phyloP scores from a whole-genome alignment of 176 grass and related monocot genomes.

The Oryza glaberrima region DNA sequence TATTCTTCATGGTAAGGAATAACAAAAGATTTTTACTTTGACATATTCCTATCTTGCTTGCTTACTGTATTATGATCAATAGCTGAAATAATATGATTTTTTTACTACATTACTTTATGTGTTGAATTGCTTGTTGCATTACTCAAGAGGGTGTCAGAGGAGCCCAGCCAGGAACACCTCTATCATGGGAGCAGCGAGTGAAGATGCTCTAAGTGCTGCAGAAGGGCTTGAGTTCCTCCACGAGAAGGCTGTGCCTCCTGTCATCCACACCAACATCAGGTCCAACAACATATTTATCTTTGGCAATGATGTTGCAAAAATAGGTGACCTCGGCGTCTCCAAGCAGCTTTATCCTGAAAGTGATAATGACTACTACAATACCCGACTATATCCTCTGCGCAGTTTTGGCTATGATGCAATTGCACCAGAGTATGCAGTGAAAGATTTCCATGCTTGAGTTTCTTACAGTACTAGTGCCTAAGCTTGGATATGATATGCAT shows the following conservation, averaged over 20 bases:
- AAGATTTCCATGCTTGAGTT: neutral
- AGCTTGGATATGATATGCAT: no score
- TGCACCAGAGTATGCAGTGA: conserved; percentile 56
- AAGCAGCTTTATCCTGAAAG: conserved; percentile 2
- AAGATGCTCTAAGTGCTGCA: conserved; percentile 46
- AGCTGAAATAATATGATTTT: no score
- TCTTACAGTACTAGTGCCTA: neutral
- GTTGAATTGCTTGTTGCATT: no score
- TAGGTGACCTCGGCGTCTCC: conserved; percentile 46
- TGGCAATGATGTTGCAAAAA: conserved; percentile 51
- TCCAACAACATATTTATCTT: conserved; percentile 73
- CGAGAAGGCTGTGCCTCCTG: conserved; percentile 45
- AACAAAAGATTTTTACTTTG: no score
- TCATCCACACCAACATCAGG: conserved; percentile 58
- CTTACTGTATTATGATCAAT: no score
- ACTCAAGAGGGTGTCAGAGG: conserved; percentile 37
- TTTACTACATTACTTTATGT: no score
- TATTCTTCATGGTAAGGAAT: conserved; percentile 46
- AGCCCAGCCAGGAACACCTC: conserved; percentile 38
- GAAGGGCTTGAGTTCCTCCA: conserved; percentile 63
- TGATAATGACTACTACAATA: no score
- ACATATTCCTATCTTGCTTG: no score
- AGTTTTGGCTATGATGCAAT: conserved; percentile 10
- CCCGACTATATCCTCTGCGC: no score
- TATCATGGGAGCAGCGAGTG: conserved; percentile 55